phyloP scores from a whole-genome alignment of 164 flowering plant species.

The Warburgia ugandensis region DNA sequence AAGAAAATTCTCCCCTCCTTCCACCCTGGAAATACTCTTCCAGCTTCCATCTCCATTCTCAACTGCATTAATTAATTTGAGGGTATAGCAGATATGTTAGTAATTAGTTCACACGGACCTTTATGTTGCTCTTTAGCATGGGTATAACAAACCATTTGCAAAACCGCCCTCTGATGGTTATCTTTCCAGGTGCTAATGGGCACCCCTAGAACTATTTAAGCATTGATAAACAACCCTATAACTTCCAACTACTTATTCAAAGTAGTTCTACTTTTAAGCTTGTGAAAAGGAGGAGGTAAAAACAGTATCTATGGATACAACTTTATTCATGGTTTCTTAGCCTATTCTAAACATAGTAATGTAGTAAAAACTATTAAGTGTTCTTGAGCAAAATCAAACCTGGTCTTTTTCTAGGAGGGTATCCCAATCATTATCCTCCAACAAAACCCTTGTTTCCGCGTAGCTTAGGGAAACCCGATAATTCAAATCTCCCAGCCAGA shows the following conservation, averaged over 20 bases:
- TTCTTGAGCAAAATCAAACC: constrained; percentile 44
- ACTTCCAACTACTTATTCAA: too few species aligned
- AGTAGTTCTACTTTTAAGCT: too few species aligned
- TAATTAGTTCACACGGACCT: too few species aligned
- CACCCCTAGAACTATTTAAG: not conserved
- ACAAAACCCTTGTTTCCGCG: constrained; percentile 51
- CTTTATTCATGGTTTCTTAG: too few species aligned
- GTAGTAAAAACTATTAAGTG: too few species aligned
- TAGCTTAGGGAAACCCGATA: constrained; percentile 79
- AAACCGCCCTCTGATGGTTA: too few species aligned
- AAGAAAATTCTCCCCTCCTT: constrained; percentile 67
- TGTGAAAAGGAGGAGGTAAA: too few species aligned
- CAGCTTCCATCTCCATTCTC: constrained; percentile 69
- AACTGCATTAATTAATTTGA: constrained; percentile 30
- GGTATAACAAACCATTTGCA: too few species aligned
- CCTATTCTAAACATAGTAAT: too few species aligned
- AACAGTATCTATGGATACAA: too few species aligned
- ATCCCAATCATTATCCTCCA: constrained; percentile 88
- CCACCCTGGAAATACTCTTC: constrained; percentile 78
- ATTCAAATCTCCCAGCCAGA: constrained; percentile 95
- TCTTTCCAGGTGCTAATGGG: not conserved
- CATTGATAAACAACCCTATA: not conserved
- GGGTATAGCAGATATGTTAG: too few species aligned
- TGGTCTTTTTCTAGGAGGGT: constrained; percentile 73
- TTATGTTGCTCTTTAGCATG: too few species aligned